These are phyloP conservation scores for Metschnikowia anglica DNA, from an alignment of 805 yeast species.

Conservation along the genomic window DNA sequence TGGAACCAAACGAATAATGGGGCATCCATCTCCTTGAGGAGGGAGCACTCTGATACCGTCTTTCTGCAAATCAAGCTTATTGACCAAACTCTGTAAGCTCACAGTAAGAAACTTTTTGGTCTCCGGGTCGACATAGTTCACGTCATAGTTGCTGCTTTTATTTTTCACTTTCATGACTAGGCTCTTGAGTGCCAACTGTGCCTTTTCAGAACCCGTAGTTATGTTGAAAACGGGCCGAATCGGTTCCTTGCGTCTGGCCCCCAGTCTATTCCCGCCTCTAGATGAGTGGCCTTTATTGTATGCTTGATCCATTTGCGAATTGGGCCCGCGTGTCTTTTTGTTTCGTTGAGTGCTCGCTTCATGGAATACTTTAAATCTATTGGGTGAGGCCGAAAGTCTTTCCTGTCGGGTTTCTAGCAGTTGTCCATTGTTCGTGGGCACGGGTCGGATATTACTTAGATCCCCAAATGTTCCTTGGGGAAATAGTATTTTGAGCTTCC, in stretches of 20 bases:
- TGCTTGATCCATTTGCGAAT: neutral
- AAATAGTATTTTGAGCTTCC: neutral
- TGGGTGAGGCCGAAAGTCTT: constrained; percentile 2
- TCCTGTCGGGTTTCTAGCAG: neutral
- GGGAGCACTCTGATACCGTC: constrained; percentile 28
- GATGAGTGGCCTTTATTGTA: neutral
- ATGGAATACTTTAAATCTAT: constrained; percentile 7
- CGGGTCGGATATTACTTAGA: constrained; percentile 3
- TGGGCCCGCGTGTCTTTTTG: neutral
- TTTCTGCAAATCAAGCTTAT: constrained; percentile 26
- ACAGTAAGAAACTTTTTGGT: constrained; percentile 23
- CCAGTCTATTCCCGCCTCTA: constrained; percentile 9
- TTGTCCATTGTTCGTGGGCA: neutral
- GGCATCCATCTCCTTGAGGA: constrained; percentile 22
- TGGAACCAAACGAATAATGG: constrained; percentile 29
- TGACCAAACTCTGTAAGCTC: constrained; percentile 34
- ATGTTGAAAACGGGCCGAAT: constrained; percentile 22
- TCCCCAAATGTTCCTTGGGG: neutral
- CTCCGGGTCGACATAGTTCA: constrained; percentile 28
- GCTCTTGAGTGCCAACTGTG: constrained; percentile 28
- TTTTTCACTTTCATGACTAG: constrained; percentile 25
- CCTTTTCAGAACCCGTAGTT: constrained; percentile 28
- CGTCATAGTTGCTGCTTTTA: constrained; percentile 23
- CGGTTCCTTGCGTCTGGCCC: constrained; percentile 1
- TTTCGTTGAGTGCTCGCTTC: constrained; percentile 1